These are phyloP conservation scores for Pestalotiopsis sp. DNA, from an alignment of 2,329 filamentous ascomycete species.

Conservation along the genomic window DNA sequence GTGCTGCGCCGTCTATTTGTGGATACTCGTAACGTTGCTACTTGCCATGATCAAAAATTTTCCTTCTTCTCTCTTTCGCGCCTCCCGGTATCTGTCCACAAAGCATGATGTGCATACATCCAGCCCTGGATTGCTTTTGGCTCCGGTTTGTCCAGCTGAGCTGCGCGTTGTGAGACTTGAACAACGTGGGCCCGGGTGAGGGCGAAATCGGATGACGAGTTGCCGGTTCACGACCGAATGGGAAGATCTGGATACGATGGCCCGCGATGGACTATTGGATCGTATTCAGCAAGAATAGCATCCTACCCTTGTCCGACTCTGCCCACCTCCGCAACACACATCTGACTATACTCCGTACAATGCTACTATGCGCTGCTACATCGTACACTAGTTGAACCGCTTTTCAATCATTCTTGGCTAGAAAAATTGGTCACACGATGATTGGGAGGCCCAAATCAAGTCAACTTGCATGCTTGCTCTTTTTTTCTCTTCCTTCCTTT, in stretches of 20 bases:
- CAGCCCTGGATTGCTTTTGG: not conserved
- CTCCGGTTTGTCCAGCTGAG: not conserved
- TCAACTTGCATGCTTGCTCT: too few species aligned
- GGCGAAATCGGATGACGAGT: not conserved
- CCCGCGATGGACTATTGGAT: not conserved
- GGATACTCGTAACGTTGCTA: not conserved
- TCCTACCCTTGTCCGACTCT: not conserved
- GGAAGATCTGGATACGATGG: not conserved
- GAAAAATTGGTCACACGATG: too few species aligned
- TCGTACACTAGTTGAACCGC: not conserved
- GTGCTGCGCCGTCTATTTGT: not conserved
- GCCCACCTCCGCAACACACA: not conserved
- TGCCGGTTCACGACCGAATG: not conserved
- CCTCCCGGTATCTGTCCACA: not conserved
- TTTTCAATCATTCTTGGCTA: not conserved
- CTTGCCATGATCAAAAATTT: not conserved
- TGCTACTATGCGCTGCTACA: not conserved
- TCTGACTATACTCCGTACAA: not conserved
- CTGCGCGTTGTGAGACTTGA: not conserved
- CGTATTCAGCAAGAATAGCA: not conserved
- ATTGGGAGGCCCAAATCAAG: too few species aligned
- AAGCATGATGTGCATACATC: not conserved
- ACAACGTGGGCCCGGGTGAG: not conserved
- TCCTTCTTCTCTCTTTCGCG: not conserved
- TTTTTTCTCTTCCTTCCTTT: too few species aligned